Evolutionary conservation across 768 basidiomycete species (phyloP), one percentile per base, ranked within the genome.

Genomic region (Holtermanniella nyarrowii): DNA sequence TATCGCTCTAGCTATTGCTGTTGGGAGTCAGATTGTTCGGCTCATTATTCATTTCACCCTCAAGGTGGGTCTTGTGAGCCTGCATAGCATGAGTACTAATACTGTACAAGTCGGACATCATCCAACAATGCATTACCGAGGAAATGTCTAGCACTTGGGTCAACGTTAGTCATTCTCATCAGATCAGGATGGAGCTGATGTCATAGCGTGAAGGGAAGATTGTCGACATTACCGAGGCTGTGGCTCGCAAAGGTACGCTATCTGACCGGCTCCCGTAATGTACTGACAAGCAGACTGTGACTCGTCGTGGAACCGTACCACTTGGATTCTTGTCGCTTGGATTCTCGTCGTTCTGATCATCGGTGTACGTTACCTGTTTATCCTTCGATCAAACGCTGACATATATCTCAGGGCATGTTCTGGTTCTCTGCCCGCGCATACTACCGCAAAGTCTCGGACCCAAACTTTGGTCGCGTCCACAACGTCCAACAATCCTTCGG

Each of bases 401-500:
- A 37, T n/a, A 4, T 1, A 46, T 31, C 24, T 1, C 59, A 85
- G 82, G 80, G 44, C 46, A 70, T n/a, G 42, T 58, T 74, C 31
- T 65, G 88, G 53, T 86, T 87, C 75, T 77, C 79, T n/a, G 56
- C 76, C 44, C 60, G 85, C 58, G 75, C 77, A 13, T 90, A 82
- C 74, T 81, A 84, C 63, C 82, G 82, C 21, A 87, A 90, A 71
- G 63, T 81, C 1, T 77, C 82, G 26, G 83, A 87, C 67, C 86
- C 87, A 1, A 68, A 77, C 2, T 79, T 79, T 56, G 57, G 72
- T 49, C 66, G 62, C 58, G 62, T 16, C 18, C 47, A 5, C 48
- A 51, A 31, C 20, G 23, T 41, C 10, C 53, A 54, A 46, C 59
- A 65, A 50, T 44, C 58, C 1, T 60, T 53, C 44, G 51, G 51